A percentile compares a stretch with the other conserved stretches of the same genome.
phyloP scores from a whole-genome alignment of 1,139 yeast species.

The Candida sojae region DNA sequence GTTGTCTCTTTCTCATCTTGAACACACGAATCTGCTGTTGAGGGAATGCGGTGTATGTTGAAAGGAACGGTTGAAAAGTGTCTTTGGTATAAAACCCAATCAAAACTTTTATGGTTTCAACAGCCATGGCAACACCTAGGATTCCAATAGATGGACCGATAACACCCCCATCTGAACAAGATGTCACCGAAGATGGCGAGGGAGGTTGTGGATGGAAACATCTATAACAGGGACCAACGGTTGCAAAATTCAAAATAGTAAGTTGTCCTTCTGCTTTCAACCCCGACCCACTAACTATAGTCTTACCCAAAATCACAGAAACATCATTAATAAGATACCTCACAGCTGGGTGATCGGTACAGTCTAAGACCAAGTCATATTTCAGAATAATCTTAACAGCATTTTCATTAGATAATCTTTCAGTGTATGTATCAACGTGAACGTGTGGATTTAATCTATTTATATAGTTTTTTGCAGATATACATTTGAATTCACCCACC shows the following conservation, averaged over 20 bases:
- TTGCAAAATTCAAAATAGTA: constrained; percentile 66
- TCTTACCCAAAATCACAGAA: constrained; percentile 65
- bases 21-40: constrained; percentile 70
- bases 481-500: constrained; percentile 74
- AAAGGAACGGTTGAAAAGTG: constrained; percentile 66
- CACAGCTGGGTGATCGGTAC: constrained; percentile 91
- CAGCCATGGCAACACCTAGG: constrained; percentile 86
- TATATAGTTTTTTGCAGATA: constrained; percentile 66
- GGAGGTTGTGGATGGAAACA: constrained; percentile 94
- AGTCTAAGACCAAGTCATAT: constrained; percentile 82
- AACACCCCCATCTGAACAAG: constrained; percentile 95
- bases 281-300: constrained; percentile 92
- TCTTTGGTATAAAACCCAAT: constrained; percentile 54
- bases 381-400: constrained; percentile 61
- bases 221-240: constrained; percentile 86
- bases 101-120: constrained; percentile 78
- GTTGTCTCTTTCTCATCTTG: constrained; percentile 74
- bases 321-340: constrained; percentile 88
- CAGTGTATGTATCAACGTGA: constrained; percentile 50
- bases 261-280: constrained; percentile 90
- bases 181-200: constrained; percentile 74
- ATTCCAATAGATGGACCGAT: constrained; percentile 94
- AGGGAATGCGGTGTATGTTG: constrained; percentile 74
- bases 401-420: constrained; percentile 54
- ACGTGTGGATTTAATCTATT: constrained; percentile 68